These are phyloP conservation scores for Beauveria sp. DNA, from an alignment of 2,329 filamentous ascomycete species.

Conservation along the genomic window DNA sequence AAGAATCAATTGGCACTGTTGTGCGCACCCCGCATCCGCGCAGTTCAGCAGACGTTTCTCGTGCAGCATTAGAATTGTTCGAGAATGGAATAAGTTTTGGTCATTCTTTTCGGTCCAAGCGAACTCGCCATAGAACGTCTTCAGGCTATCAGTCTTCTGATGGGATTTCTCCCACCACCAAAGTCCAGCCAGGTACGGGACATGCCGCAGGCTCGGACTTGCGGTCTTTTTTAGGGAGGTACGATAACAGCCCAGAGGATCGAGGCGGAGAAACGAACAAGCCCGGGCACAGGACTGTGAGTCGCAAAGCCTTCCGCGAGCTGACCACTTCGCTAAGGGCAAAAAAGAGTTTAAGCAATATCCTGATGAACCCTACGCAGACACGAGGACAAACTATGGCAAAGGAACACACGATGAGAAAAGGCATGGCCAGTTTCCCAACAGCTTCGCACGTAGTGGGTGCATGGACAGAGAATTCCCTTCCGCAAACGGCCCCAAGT, in stretches of 20 bases:
- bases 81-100: constrained; percentile 25
- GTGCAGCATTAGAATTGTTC: constrained; percentile 23
- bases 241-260: not conserved
- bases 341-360: not conserved
- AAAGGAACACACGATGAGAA: not conserved
- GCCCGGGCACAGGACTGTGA: not conserved
- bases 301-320: constrained; percentile 30
- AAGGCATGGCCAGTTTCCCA: not conserved
- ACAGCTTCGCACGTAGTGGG: not conserved
- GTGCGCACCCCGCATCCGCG: constrained; percentile 26
- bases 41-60: constrained; percentile 18
- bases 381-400: not conserved
- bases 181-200: not conserved
- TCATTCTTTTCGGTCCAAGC: constrained; percentile 10
- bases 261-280: not conserved
- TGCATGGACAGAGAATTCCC: not conserved
- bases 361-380: not conserved
- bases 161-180: constrained; percentile 3
- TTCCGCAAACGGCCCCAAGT: not conserved
- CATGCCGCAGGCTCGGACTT: not conserved
- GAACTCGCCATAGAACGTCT: not conserved
- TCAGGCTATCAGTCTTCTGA: not conserved
- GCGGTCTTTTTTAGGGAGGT: constrained; percentile 17
- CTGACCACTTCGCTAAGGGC: not conserved
- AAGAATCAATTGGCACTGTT: constrained; percentile 30